phyloP scores from a whole-genome alignment of 2,329 filamentous ascomycete species.

The Xylaria polymorpha region DNA sequence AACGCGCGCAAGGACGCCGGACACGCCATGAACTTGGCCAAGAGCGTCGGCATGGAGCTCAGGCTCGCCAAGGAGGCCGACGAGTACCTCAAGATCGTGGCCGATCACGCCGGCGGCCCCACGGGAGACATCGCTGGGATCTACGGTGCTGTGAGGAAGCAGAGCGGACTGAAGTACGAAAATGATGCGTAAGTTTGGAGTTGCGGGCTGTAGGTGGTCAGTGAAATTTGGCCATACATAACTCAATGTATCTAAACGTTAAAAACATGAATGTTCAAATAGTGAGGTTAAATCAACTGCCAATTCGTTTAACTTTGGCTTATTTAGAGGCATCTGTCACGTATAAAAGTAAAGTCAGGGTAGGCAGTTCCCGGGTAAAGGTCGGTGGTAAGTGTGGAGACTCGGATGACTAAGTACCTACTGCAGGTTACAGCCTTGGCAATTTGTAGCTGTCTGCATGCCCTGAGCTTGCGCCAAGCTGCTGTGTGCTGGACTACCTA shows the following conservation, averaged over 20 bases:
- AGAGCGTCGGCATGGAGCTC: conserved; percentile 70
- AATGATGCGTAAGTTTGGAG: conserved; percentile 58
- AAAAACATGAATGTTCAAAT: neutral
- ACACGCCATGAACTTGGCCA: conserved; percentile 77
- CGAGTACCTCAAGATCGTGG: conserved; percentile 74
- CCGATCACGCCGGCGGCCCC: conserved; percentile 71
- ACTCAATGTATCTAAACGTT: neutral
- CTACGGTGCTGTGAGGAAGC: conserved; percentile 81
- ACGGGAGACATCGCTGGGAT: conserved; percentile 84
- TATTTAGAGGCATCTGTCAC: too few relatives aligned
- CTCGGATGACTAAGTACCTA: too few relatives aligned
- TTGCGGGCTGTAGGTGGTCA: neutral
- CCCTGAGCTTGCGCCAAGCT: neutral
- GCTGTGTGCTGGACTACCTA: conserved; percentile 3
- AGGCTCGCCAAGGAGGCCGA: conserved; percentile 75
- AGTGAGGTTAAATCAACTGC: neutral
- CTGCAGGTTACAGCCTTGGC: too few relatives aligned
- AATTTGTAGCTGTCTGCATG: neutral
- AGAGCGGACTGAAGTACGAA: conserved; percentile 79
- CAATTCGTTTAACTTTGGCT: too few relatives aligned
- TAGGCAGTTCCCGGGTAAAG: too few relatives aligned
- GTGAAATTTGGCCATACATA: neutral
- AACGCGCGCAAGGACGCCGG: conserved; percentile 84
- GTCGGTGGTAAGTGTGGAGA: too few relatives aligned
- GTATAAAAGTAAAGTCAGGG: neutral